Conservation (phyloP, 1,284 basidiomycete species). For the Puccinia coronata region DNA sequence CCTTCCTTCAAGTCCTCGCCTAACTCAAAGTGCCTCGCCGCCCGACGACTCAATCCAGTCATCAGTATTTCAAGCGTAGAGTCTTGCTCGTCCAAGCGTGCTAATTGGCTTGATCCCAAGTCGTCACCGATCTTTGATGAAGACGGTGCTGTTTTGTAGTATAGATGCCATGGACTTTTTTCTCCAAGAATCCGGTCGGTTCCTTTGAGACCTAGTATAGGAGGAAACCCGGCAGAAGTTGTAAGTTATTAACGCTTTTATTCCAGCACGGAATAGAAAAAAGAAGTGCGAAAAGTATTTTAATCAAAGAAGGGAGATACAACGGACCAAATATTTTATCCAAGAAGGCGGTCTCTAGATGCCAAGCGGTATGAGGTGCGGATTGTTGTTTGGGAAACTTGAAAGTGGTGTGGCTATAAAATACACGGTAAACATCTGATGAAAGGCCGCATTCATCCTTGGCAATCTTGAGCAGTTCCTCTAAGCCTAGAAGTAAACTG, state of each 20-base stretch:
- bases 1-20: conserved; percentile 57
- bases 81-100: conserved; percentile 63
- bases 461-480: conserved; percentile 88
- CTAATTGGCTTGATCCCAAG: conserved; percentile 51
- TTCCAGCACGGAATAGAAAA: no score
- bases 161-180: neutral
- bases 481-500: conserved; percentile 89
- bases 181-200: neutral
- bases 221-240: neutral
- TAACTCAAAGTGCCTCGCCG: conserved; percentile 57
- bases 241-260: no score
- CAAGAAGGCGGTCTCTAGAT: conserved; percentile 84
- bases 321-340: conserved; percentile 76
- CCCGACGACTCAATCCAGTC: conserved; percentile 80
- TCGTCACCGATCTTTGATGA: conserved; percentile 67
- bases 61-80: conserved; percentile 98
- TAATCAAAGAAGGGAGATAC: no score
- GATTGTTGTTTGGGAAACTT: conserved; percentile 97
- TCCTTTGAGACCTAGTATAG: neutral
- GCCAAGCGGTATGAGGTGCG: conserved; percentile 94
- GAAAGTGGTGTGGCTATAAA: conserved; percentile 98
- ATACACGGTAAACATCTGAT: conserved; percentile 76
- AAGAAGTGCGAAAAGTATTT: neutral
- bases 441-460: conserved; percentile 73
- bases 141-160: conserved; percentile 65